These are phyloP conservation scores for Fusarium mangiferae DNA, from an alignment of 2,329 filamentous ascomycete species.

Conservation along the genomic window DNA sequence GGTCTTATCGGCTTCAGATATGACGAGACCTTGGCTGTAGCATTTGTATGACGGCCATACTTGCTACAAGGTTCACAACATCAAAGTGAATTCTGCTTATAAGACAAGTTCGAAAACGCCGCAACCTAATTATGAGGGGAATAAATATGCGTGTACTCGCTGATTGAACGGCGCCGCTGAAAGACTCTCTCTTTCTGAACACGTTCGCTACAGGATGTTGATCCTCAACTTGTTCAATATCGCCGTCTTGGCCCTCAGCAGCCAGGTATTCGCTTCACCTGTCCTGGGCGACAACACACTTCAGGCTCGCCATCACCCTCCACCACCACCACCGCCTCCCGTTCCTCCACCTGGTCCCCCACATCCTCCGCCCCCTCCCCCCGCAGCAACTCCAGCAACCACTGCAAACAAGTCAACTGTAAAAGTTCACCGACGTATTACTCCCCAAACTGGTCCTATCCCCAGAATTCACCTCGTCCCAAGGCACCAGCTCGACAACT, in stretches of 20 bases:
- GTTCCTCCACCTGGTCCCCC: not conserved
- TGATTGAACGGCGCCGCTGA: not conserved
- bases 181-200: fast-evolving
- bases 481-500: not conserved
- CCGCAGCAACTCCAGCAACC: not conserved
- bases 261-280: not conserved
- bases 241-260: not conserved
- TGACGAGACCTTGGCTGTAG: too few relatives aligned
- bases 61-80: not conserved
- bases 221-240: not conserved
- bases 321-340: not conserved
- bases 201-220: not conserved
- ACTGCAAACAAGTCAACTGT: not conserved
- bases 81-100: not conserved
- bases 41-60: too few relatives aligned
- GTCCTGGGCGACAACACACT: not conserved
- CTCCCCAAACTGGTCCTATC: not conserved
- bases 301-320: not conserved
- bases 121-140: fast-evolving
- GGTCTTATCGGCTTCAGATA: fast-evolving
- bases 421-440: too few relatives aligned
- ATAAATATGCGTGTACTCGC: not conserved
- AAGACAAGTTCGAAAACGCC: not conserved
- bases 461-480: not conserved
- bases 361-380: not conserved